Evolutionary conservation across 805 yeast species (phyloP).

Genomic region (Clavispora carvajalis): DNA sequence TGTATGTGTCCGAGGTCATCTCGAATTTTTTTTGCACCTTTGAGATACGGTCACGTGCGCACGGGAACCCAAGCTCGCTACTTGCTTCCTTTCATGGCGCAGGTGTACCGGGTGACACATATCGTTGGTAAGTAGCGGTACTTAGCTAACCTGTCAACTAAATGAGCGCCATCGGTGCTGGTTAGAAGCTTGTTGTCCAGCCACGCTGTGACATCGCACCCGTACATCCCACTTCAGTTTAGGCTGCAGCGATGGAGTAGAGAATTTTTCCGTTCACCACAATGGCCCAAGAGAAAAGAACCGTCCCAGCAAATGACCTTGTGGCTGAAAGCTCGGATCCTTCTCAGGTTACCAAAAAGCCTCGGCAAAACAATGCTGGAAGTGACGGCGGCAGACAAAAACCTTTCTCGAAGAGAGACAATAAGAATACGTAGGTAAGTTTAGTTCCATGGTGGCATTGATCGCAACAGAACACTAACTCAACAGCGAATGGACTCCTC

Average conservation of each 20-base stretch:
- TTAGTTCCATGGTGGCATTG: slow-evolving; percentile 11
- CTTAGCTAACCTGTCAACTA: too few species aligned
- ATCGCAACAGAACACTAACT: background rate
- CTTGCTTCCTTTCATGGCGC: too few species aligned
- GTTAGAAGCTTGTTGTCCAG: too few species aligned
- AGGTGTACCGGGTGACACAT: too few species aligned
- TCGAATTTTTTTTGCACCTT: slow-evolving; percentile 5
- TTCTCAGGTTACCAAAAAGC: slow-evolving; percentile 5
- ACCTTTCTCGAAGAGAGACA: slow-evolving; percentile 19
- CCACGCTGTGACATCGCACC: too few species aligned
- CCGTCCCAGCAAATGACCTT: slow-evolving; percentile 7
- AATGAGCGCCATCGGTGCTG: too few species aligned
- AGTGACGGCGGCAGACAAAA: slow-evolving; percentile 4
- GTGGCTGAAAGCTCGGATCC: slow-evolving; percentile 7
- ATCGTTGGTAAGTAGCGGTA: too few species aligned
- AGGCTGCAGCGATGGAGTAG: background rate
- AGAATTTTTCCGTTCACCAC: background rate
- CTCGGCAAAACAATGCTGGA: slow-evolving; percentile 4
- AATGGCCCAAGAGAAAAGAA: slow-evolving; percentile 12
- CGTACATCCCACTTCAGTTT: background rate
- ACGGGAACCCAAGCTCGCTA: too few species aligned
- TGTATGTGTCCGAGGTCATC: background rate
- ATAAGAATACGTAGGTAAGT: slow-evolving; percentile 57
- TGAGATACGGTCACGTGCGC: slow-evolving; percentile 9
- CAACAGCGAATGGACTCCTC: slow-evolving; percentile 32